Evolutionary conservation across 768 basidiomycete species (phyloP).

Genomic region (Strobilomyces dryophilus): DNA sequence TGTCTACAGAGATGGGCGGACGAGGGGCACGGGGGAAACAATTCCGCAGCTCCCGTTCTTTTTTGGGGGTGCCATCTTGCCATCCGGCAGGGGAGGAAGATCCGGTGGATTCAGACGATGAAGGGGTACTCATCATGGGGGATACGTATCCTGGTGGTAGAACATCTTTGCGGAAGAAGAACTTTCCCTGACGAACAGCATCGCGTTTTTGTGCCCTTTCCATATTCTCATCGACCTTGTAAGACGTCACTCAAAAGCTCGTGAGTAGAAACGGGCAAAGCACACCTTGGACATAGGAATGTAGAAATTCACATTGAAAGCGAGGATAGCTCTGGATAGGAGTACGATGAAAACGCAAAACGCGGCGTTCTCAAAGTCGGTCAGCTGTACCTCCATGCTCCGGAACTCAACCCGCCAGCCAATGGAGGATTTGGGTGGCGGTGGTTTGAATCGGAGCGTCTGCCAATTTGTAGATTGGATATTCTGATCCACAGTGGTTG

Average conservation of each 20-base stretch:
- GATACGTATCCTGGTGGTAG: constrained; percentile 50
- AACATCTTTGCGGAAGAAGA: constrained; percentile 87
- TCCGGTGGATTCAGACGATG: constrained; percentile 44
- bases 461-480: constrained; percentile 99
- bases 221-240: constrained; percentile 98
- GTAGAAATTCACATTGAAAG: constrained; percentile 91
- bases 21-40: constrained; percentile 55
- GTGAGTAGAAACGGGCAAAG: neutral
- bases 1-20: constrained; percentile 51
- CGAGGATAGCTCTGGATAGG: constrained; percentile 88
- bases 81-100: constrained; percentile 34
- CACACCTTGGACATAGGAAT: constrained; percentile 92
- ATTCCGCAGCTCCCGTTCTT: constrained; percentile 66
- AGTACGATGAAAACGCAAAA: constrained; percentile 94
- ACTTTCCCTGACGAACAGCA: constrained; percentile 69
- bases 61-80: constrained; percentile 35
- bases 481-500: constrained; percentile 52
- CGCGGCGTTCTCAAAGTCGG: constrained; percentile 98
- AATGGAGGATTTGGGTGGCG: constrained; percentile 86
- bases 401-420: constrained; percentile 99
- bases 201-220: constrained; percentile 78
- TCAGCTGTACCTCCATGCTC: constrained; percentile 98
- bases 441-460: constrained; percentile 97
- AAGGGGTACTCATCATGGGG: constrained; percentile 39
- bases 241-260: neutral